A percentile compares a stretch with the other conserved stretches of the same genome.
These are phyloP conservation scores for Suhomyces chickasaworum DNA, from an alignment of 1,139 yeast species.

Conservation along the genomic window DNA sequence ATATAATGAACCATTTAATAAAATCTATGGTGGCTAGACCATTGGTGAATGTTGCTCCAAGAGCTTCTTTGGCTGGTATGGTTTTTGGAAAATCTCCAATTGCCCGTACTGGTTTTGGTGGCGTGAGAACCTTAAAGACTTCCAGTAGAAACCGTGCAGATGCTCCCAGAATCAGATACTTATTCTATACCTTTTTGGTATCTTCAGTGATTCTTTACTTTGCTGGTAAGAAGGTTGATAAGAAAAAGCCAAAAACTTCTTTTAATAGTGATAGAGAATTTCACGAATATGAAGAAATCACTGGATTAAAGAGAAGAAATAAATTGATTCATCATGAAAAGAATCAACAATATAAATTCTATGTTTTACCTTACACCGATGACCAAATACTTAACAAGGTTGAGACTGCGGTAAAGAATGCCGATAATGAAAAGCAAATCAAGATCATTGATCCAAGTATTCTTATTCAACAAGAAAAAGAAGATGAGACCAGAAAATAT, in stretches of 20 bases:
- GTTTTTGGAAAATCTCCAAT: background rate
- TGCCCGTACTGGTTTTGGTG: background rate
- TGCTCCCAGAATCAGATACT: conserved; percentile 50
- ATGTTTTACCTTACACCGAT: conserved; percentile 45
- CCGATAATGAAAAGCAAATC: conserved; percentile 33
- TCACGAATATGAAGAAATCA: conserved; percentile 47
- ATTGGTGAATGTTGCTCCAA: background rate
- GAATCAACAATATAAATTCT: conserved; percentile 39
- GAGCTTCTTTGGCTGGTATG: background rate
- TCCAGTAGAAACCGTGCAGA: conserved; percentile 17
- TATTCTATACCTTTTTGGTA: conserved; percentile 50
- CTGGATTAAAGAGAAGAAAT: conserved; percentile 57
- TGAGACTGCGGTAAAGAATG: conserved; percentile 21
- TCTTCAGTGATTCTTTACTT: conserved; percentile 56
- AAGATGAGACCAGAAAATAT: conserved; percentile 45
- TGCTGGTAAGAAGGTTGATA: conserved; percentile 55
- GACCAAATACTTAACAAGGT: conserved; percentile 25
- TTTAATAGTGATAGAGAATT: conserved; percentile 64
- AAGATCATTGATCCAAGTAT: conserved; percentile 50
- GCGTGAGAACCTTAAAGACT: background rate
- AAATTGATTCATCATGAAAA: conserved; percentile 39
- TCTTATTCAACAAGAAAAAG: conserved; percentile 46
- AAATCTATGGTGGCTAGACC: conserved; percentile 3
- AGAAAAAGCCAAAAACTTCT: conserved; percentile 45
- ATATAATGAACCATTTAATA: conserved; percentile 4